A percentile compares a stretch with the other conserved stretches of the same genome.
Evolutionary conservation across 352 stramenopile species (phyloP).

Genomic region (Globisporangium paroecandrum): DNA sequence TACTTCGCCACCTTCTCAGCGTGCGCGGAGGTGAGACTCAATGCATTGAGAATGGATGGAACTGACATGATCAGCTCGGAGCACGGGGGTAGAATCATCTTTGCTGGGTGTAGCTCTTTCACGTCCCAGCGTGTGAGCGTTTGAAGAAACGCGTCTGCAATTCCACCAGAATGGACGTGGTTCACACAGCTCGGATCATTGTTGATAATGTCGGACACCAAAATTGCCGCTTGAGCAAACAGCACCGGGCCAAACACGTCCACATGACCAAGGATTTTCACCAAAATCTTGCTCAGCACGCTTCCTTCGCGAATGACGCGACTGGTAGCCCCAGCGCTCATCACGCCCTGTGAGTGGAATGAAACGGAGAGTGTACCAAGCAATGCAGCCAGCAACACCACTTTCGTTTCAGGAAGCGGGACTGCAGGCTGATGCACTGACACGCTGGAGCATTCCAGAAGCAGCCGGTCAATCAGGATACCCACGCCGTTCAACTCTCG

Average conservation of each 20-base stretch:
- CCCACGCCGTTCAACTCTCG: conserved; percentile 82
- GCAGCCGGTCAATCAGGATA: conserved; percentile 79
- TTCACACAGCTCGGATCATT: conserved; percentile 94
- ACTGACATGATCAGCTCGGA: conserved; percentile 94
- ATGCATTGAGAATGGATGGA: conserved; percentile 90
- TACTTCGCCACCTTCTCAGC: conserved; percentile 88
- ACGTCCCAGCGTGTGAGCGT: conserved; percentile 87
- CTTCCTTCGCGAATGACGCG: conserved; percentile 86
- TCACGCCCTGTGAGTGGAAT: conserved; percentile 85
- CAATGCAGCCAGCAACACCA: conserved; percentile 62
- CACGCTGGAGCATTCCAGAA: conserved; percentile 48
- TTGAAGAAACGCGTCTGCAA: conserved; percentile 91
- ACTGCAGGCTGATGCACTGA: neutral
- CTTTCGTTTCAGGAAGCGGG: conserved; percentile 47
- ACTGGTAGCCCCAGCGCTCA: conserved; percentile 82
- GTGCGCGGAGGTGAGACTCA: conserved; percentile 92
- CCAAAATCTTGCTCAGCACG: conserved; percentile 84
- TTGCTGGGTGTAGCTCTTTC: conserved; percentile 42
- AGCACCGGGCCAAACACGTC: conserved; percentile 91
- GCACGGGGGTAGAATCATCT: conserved; percentile 68
- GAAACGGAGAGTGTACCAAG: conserved; percentile 79
- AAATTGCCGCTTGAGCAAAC: conserved; percentile 87
- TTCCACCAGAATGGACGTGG: conserved; percentile 90
- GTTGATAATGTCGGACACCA: conserved; percentile 97
- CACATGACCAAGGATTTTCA: conserved; percentile 89